Percentiles rank a stretch among this genome's conserved stretches.
Evolutionary conservation across 192 early-diverging fungal species (phyloP).

Genomic region (Obelidium mucronatum): DNA sequence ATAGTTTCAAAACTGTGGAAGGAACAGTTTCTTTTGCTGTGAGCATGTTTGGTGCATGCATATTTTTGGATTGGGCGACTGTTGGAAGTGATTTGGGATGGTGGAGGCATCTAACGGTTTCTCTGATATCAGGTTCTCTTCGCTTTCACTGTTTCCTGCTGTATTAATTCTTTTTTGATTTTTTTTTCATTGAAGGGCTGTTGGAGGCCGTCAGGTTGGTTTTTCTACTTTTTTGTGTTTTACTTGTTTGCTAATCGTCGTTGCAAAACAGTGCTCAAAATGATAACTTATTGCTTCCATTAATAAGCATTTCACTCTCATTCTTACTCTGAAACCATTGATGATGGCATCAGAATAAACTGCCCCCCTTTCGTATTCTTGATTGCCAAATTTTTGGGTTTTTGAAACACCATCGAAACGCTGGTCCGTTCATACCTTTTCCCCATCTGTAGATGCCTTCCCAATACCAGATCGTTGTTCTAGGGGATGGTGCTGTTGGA

Average conservation of each 20-base stretch:
- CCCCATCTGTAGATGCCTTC: background rate
- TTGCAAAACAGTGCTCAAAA: slow-evolving; percentile 74
- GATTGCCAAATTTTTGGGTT: background rate
- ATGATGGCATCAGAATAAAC: too few relatives aligned
- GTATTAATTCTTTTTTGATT: slow-evolving; percentile 17
- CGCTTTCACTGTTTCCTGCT: background rate
- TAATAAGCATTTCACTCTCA: background rate
- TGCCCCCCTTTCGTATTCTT: too few relatives aligned
- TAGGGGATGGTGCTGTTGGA: slow-evolving; percentile 60
- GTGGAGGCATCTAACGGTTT: background rate
- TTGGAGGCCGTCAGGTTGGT: slow-evolving; percentile 42
- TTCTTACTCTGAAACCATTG: slow-evolving; percentile 4
- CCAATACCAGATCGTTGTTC: slow-evolving; percentile 53
- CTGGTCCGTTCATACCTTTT: background rate
- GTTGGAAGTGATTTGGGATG: background rate
- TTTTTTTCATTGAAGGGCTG: background rate
- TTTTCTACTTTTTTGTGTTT: background rate
- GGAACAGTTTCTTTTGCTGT: slow-evolving; percentile 84
- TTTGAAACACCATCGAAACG: background rate
- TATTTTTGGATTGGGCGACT: too few relatives aligned
- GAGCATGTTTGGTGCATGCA: slow-evolving; percentile 55
- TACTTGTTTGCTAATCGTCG: background rate
- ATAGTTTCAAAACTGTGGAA: slow-evolving; percentile 76
- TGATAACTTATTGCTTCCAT: slow-evolving; percentile 91
- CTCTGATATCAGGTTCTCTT: background rate